Base-by-base conservation (phyloP, 345 rosid genomes). In the Gossypioides kirkii region DNA sequence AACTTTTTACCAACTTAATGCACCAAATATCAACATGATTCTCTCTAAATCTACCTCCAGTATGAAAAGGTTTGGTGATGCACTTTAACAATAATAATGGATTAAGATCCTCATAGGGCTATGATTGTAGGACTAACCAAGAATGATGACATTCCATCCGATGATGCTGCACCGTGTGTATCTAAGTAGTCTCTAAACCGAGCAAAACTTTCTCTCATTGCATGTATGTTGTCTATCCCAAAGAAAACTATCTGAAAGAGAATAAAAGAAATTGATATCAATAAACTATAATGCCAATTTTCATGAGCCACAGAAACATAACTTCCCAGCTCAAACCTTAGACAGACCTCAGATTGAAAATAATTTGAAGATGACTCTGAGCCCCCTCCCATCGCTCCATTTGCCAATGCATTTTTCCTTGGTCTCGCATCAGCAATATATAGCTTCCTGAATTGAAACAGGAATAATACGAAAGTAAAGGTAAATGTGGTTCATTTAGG, bases 301-400 rank as follows among this genome's bases (percentile, higher is more conserved):
- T 41, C 59, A 69, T 67, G 65, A 72, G 49, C 26, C 73, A 73
- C 14, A 80, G 77, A 78, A 55, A 65, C 55, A 73, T 11, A 52
- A 69, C 61, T 69, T 38, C 32, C 60, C 68, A 71, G 60, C 58
- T 73, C 71, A 84, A 79, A 76, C 78, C 70, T 69, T 61, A 68
- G n/a, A 74, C 84, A 71, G 42, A 95, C 99, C 92, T 95, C 99
- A 77, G 98, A 95, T 64, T 92, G 97, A 77, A 86, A 80, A 86
- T 95, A 95, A 81, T 95, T 82, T 70, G 98, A 87, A 77, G 99
- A 93, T 25, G 99, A 95, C 81, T 95, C 98, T 1, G 99, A 95
- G 81, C 99, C 99, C 83, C 99, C 99, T 76, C 99, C 99, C 97
- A 79, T 92, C 66, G 99, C 99, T 22, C 97, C 99, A 91, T 95